These are phyloP conservation scores for Sodiomyces alkalinus DNA, from an alignment of 2,329 filamentous ascomycete genomes.

Conservation along the genomic window DNA sequence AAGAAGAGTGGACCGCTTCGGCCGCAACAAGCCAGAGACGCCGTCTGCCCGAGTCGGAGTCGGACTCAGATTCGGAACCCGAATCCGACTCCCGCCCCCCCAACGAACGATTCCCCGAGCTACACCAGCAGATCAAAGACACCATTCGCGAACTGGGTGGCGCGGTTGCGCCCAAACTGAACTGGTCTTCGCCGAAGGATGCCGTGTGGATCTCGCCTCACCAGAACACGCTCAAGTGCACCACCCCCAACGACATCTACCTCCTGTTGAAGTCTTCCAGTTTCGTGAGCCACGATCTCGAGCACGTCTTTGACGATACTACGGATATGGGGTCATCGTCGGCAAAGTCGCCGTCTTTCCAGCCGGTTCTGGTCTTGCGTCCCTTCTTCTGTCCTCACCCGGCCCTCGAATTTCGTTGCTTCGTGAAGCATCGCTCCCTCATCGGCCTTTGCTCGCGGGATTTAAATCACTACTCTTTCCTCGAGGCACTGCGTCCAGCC, in stretches of 20 bases:
- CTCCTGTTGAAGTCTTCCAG: constrained; percentile 87
- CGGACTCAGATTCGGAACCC: constrained; percentile 36
- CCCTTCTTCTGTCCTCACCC: constrained; percentile 83
- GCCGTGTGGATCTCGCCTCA: constrained; percentile 79
- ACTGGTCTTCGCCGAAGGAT: constrained; percentile 96
- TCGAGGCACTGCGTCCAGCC: constrained; percentile 45
- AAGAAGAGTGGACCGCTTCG: constrained; percentile 30
- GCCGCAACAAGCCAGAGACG: constrained; percentile 13
- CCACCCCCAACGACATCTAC: constrained; percentile 79
- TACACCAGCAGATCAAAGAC: constrained; percentile 62
- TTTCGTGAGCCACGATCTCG: constrained; percentile 86
- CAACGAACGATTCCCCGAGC: constrained; percentile 47
- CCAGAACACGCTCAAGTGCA: constrained; percentile 84
- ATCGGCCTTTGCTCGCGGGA: constrained; percentile 81
- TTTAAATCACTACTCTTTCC: constrained; percentile 77
- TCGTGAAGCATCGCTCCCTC: constrained; percentile 69
- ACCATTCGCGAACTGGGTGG: constrained; percentile 73
- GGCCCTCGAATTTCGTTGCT: constrained; percentile 87
- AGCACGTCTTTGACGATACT: constrained; percentile 76
- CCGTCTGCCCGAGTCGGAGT: constrained; percentile 23
- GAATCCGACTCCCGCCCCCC: constrained; percentile 25
- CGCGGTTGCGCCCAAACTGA: constrained; percentile 79
- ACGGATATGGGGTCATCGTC: constrained; percentile 35
- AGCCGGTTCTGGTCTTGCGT: constrained; percentile 70
- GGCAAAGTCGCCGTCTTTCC: constrained; percentile 33